Base-by-base conservation (phyloP, 139 green algal genomes). In the Chlorella sp. region DNA sequence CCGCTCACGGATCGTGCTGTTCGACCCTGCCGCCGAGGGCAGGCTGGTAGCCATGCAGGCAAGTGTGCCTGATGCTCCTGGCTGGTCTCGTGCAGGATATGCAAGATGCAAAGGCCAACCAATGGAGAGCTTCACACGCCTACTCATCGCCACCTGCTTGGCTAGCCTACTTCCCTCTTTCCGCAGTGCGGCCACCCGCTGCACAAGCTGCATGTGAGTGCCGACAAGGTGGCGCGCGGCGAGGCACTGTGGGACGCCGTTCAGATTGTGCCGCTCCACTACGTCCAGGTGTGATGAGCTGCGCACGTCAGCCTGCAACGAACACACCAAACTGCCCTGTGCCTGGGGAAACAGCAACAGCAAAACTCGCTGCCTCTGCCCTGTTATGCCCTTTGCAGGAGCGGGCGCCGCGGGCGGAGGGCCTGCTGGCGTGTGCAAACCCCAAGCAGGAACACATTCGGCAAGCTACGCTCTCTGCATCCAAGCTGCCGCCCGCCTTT, bases 371-470 rank as follows among this genome's bases (percentile, higher is more conserved):
- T n/a, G n/a, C n/a, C n/a, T n/a, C n/a, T n/a, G n/a, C n/a, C n/a
- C n/a, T n/a, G n/a, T n/a, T n/a, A n/a, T n/a, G n/a, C 0, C 41
- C 26, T 4, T 7, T 23, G 32, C 67, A 85, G 80, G 80, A 85
- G 63, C 78, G 62, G 67, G 80, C 38, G 21, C 21, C 39, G 30
- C 51, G 34, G 16, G 34, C 78, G 0, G 69, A 80, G 38, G 81
- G 80, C 38, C 47, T 78, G 25, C 34, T 55, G 7, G 13, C 28
- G 0, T 60, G 51, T 21, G 15, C n/a, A 47, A 80, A 78, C 70
- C 55, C 69, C 69, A 86, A 86, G 81, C 69, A 13, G 12, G 69
- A 86, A 56, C 55, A 70, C 65, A 70, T 86, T 57, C 74, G 25
- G 67, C 69, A 81, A 21, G 78, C 63, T 16, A 25, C 12, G 16